These are phyloP conservation scores for Vigna unguiculata DNA, from an alignment of 306 rosid genomes.

Conservation along the genomic window DNA sequence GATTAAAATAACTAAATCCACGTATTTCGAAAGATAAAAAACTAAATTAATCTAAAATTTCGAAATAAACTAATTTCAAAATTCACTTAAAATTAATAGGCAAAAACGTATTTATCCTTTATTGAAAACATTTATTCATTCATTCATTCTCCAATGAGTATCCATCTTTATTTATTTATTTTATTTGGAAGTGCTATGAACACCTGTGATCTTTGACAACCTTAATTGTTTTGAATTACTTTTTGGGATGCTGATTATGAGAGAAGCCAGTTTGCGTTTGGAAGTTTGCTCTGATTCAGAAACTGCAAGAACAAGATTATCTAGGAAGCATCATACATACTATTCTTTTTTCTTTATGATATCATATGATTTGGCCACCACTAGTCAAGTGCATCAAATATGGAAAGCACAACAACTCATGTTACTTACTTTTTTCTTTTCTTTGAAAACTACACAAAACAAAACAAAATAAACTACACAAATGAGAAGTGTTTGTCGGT, in stretches of 20 bases:
- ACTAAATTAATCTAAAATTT: too few relatives aligned
- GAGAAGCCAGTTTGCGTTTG: conserved; percentile 1
- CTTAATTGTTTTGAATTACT: neutral
- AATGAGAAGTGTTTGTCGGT: conserved; percentile 43
- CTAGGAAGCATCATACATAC: too few relatives aligned
- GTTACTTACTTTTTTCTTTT: neutral
- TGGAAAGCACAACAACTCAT: conserved; percentile 23
- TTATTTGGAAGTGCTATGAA: neutral
- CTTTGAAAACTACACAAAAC: conserved; percentile 8
- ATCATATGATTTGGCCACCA: conserved; percentile 26
- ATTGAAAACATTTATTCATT: too few relatives aligned
- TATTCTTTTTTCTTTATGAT: conserved; percentile 37
- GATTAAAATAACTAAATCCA: too few relatives aligned
- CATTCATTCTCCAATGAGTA: neutral
- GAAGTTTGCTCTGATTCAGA: conserved; percentile 15
- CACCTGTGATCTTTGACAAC: neutral
- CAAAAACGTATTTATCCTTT: too few relatives aligned
- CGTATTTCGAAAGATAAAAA: too few relatives aligned
- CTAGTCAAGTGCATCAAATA: conserved; percentile 13
- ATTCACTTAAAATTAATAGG: too few relatives aligned
- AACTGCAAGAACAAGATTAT: too few relatives aligned
- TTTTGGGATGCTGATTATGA: neutral
- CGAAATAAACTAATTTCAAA: too few relatives aligned
- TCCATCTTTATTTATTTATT: neutral
- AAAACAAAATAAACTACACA: conserved; percentile 20